Evolutionary conservation across 768 basidiomycete genomes (phyloP).

Genomic region (Panaeolus papilionaceus): DNA sequence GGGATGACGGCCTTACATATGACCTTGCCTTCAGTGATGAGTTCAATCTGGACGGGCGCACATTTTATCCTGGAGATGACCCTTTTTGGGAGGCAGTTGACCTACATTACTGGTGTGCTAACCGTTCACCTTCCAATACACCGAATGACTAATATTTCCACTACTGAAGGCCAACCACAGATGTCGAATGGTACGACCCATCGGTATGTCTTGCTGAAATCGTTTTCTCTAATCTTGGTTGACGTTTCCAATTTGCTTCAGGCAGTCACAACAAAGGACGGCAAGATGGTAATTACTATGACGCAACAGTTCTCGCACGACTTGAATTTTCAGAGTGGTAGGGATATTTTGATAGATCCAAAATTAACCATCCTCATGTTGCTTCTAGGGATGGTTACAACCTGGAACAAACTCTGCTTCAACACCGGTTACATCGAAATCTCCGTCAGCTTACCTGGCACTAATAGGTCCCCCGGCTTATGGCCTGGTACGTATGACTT

Average conservation of each 20-base stretch:
- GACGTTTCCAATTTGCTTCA: constrained; percentile 27
- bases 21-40: constrained; percentile 90
- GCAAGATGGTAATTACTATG: constrained; percentile 84
- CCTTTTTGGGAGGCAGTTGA: constrained; percentile 89
- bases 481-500: constrained; percentile 74
- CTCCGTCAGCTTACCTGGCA: constrained; percentile 76
- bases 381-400: constrained; percentile 67
- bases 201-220: constrained; percentile 44
- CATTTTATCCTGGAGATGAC: constrained; percentile 82
- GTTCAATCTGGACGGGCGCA: constrained; percentile 61
- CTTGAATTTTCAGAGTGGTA: constrained; percentile 84
- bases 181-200: constrained; percentile 88
- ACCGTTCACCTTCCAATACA: neutral
- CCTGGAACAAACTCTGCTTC: constrained; percentile 97
- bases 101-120: constrained; percentile 79
- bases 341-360: constrained; percentile 41
- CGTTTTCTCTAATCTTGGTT: constrained; percentile 12
- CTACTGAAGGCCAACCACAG: constrained; percentile 62
- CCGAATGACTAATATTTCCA: neutral
- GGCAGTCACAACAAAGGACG: constrained; percentile 76
- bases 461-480: constrained; percentile 64
- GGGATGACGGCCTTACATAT: constrained; percentile 79
- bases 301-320: constrained; percentile 72
- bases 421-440: constrained; percentile 92
- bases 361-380: constrained; percentile 19